Conservation (phyloP, 306 rosid species). For the Medicago ruthenica region DNA sequence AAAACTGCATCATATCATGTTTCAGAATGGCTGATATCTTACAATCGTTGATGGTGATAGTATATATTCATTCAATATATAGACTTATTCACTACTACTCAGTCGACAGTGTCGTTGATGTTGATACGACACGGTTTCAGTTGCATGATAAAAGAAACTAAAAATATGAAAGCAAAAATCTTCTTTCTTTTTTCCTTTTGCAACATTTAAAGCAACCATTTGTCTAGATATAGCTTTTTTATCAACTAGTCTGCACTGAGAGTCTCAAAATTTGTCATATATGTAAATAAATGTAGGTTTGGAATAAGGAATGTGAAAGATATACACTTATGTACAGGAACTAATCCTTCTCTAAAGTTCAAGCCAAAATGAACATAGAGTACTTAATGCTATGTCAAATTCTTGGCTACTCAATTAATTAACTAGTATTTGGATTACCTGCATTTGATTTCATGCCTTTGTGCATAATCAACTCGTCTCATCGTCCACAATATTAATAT, state of each 20-base stretch:
- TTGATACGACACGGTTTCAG: conserved; percentile 33
- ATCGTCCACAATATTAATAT: too few species aligned
- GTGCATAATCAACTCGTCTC: too few species aligned
- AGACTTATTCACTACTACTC: conserved; percentile 31
- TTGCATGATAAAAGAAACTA: conserved; percentile 14
- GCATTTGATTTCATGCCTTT: too few species aligned
- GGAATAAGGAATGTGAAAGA: conserved; percentile 21
- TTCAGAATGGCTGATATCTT: conserved; percentile 37
- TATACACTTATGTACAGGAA: neutral
- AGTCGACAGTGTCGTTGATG: conserved; percentile 41
- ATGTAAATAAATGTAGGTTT: conserved; percentile 5
- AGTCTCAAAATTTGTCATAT: conserved; percentile 28
- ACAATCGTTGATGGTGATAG: conserved; percentile 43
- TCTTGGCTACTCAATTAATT: neutral
- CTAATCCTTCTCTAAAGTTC: conserved; percentile 1
- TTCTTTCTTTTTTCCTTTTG: neutral
- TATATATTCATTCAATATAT: conserved; percentile 41
- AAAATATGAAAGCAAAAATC: neutral
- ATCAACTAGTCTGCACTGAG: neutral
- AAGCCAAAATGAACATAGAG: neutral
- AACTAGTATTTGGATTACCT: too few species aligned
- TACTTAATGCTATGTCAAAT: neutral
- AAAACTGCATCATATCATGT: conserved; percentile 38
- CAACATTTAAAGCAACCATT: conserved; percentile 18
- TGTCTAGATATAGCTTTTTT: neutral